Evolutionary conservation across 768 basidiomycete species (phyloP).

Genomic region (Cystobasidium tubakii): DNA sequence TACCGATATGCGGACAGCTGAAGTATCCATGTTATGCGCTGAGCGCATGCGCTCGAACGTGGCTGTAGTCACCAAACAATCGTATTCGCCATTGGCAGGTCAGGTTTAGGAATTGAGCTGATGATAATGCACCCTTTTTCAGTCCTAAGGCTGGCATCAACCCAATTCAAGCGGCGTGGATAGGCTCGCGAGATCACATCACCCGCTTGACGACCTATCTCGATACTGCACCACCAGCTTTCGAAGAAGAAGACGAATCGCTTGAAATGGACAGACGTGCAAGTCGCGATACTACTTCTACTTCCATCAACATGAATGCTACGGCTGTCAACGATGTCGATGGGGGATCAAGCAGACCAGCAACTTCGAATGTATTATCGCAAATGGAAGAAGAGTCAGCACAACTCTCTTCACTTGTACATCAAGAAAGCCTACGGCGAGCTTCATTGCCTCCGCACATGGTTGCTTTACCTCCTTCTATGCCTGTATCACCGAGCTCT

Average conservation of each 20-base stretch:
- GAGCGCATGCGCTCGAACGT: too few species aligned
- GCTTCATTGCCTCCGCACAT: slow-evolving; percentile 10
- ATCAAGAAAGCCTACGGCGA: slow-evolving; percentile 10
- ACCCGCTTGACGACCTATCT: slow-evolving; percentile 17
- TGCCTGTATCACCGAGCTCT: neutral
- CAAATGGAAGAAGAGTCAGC: slow-evolving; percentile 32
- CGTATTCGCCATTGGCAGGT: too few species aligned
- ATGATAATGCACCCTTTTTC: neutral
- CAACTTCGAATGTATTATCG: neutral
- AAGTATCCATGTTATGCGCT: too few species aligned
- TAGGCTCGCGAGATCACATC: slow-evolving; percentile 14
- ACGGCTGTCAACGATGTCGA: neutral
- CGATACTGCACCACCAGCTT: slow-evolving; percentile 23
- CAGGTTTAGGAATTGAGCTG: too few species aligned
- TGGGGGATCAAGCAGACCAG: neutral
- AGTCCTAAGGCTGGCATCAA: slow-evolving; percentile 25
- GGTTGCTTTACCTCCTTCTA: slow-evolving; percentile 19
- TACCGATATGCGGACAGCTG: too few species aligned
- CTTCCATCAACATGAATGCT: neutral
- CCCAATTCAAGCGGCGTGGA: slow-evolving; percentile 26
- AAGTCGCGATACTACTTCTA: neutral
- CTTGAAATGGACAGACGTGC: neutral
- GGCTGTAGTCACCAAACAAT: too few species aligned
- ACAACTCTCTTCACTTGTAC: slow-evolving; percentile 17
- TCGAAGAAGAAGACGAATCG: slow-evolving; percentile 5